Conservation (phyloP, 2,329 filamentous ascomycete species). For the Plenodomus tracheiphilus region DNA sequence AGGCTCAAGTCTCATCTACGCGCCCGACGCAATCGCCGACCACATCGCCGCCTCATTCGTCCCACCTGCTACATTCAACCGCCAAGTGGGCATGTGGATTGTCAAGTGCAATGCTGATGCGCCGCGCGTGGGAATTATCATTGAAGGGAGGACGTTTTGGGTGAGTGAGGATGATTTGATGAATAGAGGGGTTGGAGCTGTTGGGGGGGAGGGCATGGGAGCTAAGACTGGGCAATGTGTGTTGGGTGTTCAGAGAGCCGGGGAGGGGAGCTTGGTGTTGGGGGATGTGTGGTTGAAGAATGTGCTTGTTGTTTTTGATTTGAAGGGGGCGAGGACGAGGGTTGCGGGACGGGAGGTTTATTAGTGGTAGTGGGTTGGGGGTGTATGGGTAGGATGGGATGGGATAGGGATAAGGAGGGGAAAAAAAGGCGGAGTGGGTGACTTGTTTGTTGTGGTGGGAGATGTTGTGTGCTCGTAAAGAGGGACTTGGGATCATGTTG, state of each 20-base stretch:
- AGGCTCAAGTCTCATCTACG: slow-evolving; percentile 28
- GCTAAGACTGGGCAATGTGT: slow-evolving; percentile 10
- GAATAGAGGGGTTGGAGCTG: slow-evolving; percentile 12
- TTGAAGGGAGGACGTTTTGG: slow-evolving; percentile 15
- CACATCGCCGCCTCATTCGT: slow-evolving; percentile 24
- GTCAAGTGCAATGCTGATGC: slow-evolving; percentile 16
- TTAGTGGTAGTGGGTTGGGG: not conserved
- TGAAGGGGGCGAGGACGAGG: slow-evolving; percentile 47
- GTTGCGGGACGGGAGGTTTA: slow-evolving; percentile 38
- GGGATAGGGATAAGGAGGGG: too few species aligned
- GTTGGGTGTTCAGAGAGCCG: slow-evolving; percentile 21
- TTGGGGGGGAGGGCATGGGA: slow-evolving; percentile 6
- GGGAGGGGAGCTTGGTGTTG: slow-evolving; percentile 28
- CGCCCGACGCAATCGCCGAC: slow-evolving; percentile 21
- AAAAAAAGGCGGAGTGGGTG: not conserved
- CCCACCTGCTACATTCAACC: slow-evolving; percentile 18
- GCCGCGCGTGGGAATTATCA: slow-evolving; percentile 23
- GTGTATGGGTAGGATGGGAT: not conserved
- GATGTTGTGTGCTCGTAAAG: not conserved
- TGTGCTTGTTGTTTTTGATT: slow-evolving; percentile 53
- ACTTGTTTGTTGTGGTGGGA: not conserved
- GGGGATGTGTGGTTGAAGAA: slow-evolving; percentile 53
- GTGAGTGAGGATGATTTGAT: slow-evolving; percentile 25
- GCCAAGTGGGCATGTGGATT: slow-evolving; percentile 10
- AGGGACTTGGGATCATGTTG: too few species aligned